Evolutionary conservation across 1,284 basidiomycete species (phyloP).

Genomic region (Leucoagaricus sp.): DNA sequence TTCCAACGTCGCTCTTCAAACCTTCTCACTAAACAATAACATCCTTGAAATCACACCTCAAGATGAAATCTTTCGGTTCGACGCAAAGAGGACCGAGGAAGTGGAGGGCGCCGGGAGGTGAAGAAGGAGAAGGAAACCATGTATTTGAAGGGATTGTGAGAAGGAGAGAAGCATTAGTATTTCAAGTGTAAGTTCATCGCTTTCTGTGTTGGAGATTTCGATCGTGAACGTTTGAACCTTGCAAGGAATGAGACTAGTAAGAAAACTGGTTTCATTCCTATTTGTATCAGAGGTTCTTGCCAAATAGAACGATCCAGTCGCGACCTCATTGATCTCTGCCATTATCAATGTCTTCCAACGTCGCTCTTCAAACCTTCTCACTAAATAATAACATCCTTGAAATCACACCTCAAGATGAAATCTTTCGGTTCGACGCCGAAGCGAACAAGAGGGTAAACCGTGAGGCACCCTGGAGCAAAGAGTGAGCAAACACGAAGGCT

Average conservation of each 20-base stretch:
- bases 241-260: too few species aligned
- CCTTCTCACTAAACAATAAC: conserved; percentile 85
- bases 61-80: conserved; percentile 84
- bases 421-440: conserved; percentile 79
- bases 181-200: too few species aligned
- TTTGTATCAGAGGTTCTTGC: neutral
- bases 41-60: conserved; percentile 69
- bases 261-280: too few species aligned
- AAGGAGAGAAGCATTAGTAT: too few species aligned
- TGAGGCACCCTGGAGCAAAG: conserved; percentile 83
- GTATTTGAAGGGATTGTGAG: too few species aligned
- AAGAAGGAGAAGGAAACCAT: neutral
- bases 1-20: conserved; percentile 67
- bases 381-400: conserved; percentile 79
- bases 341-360: conserved; percentile 37
- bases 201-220: too few species aligned
- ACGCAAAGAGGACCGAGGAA: too few species aligned
- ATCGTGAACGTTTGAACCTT: too few species aligned
- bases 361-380: conserved; percentile 82
- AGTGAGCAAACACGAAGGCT: conserved; percentile 64
- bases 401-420: conserved; percentile 73
- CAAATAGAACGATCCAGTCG: neutral
- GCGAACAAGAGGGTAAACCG: conserved; percentile 73
- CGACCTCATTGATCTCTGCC: neutral
- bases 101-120: neutral